Conservation (phyloP, 768 basidiomycete species). For the Hortiboletus campestris region DNA sequence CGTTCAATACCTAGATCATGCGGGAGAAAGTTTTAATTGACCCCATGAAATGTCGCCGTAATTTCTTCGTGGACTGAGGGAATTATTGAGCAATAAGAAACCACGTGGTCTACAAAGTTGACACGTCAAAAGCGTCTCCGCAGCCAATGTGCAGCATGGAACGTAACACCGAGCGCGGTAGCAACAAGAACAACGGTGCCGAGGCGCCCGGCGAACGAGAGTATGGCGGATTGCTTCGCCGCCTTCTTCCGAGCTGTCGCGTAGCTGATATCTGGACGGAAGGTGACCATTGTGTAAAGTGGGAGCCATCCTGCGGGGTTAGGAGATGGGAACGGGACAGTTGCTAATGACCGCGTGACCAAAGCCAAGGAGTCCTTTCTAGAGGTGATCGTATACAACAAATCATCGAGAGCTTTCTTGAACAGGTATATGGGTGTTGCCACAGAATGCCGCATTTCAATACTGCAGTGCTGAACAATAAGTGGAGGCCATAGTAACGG, state of each 20-base stretch:
- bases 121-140: conserved; percentile 16
- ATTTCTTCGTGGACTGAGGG: conserved; percentile 26
- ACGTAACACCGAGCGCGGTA: conserved; percentile 37
- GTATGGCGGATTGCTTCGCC: conserved; percentile 61
- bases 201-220: conserved; percentile 51
- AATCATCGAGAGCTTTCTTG: conserved; percentile 75
- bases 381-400: conserved; percentile 63
- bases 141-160: conserved; percentile 23
- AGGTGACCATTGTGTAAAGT: conserved; percentile 97
- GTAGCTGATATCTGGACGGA: conserved; percentile 93
- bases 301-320: conserved; percentile 82
- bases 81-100: conserved; percentile 28
- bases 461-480: conserved; percentile 46
- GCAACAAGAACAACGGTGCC: conserved; percentile 44
- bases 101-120: conserved; percentile 34
- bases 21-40: conserved; percentile 20
- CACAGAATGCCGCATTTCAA: conserved; percentile 93
- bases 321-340: conserved; percentile 55
- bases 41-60: conserved; percentile 16
- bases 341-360: conserved; percentile 46
- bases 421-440: conserved; percentile 77
- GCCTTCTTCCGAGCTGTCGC: conserved; percentile 73
- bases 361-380: conserved; percentile 46
- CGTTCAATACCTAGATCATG: conserved; percentile 25
- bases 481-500: conserved; percentile 23